These are phyloP conservation scores for Cucumis melo DNA, from an alignment of 306 rosid genomes.

Conservation along the genomic window DNA sequence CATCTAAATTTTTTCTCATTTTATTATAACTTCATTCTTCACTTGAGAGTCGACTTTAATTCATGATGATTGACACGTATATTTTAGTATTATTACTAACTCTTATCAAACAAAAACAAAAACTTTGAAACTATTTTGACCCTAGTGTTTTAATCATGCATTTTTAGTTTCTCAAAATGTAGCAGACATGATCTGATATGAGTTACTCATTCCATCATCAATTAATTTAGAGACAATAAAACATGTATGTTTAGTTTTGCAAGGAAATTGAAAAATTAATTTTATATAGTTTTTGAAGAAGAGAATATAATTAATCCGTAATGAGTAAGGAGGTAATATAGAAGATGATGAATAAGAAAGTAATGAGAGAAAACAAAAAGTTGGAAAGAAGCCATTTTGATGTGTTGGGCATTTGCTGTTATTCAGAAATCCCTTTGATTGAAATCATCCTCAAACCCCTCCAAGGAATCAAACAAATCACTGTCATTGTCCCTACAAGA, in stretches of 20 bases:
- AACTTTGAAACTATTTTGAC: too few species aligned
- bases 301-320: background rate
- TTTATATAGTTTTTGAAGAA: background rate
- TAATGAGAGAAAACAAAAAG: background rate
- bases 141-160: too few species aligned
- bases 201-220: too few species aligned
- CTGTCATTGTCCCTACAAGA: constrained; percentile 60
- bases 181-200: too few species aligned
- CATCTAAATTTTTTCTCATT: too few species aligned
- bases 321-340: background rate
- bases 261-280: background rate
- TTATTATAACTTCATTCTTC: too few species aligned
- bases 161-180: too few species aligned
- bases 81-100: too few species aligned
- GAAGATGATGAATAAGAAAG: background rate
- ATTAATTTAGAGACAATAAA: too few species aligned
- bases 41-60: too few species aligned
- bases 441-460: constrained; percentile 58
- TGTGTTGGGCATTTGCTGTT: constrained; percentile 75
- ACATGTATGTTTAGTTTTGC: background rate
- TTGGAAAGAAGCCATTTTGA: constrained; percentile 68
- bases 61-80: too few species aligned
- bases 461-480: constrained; percentile 54
- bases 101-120: too few species aligned
- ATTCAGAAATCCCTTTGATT: constrained; percentile 63